Evolutionary conservation across 441 rosid genomes (phyloP).

Genomic region (Gossypium davidsonii): DNA sequence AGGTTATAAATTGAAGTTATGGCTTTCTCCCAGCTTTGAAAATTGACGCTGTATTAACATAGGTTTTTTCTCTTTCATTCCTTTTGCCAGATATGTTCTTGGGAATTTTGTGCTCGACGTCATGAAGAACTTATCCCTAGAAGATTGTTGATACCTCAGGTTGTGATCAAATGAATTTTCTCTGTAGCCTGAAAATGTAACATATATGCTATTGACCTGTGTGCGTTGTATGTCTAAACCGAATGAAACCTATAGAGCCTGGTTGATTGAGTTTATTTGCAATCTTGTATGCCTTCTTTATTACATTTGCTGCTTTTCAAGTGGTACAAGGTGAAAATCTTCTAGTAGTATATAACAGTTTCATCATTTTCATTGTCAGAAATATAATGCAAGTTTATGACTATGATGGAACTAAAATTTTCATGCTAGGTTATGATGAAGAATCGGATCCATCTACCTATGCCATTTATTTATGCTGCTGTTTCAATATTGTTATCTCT

Average conservation of each 20-base stretch:
- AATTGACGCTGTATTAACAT: not conserved
- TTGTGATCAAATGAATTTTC: conserved; percentile 16
- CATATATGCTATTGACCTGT: not conserved
- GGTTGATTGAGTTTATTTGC: not conserved
- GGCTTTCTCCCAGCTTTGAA: not conserved
- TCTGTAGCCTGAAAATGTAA: not conserved
- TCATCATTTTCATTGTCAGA: not conserved
- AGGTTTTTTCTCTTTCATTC: conserved; percentile 1
- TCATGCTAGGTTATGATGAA: not conserved
- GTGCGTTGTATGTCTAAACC: not conserved
- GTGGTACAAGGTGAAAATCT: not conserved
- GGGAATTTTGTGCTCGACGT: conserved; percentile 98
- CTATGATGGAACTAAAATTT: not conserved
- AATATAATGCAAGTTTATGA: not conserved
- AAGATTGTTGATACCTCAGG: conserved; percentile 91
- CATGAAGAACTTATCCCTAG: conserved; percentile 97
- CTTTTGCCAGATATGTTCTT: conserved; percentile 72
- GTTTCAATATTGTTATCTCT: not conserved
- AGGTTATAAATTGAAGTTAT: conserved; percentile 38
- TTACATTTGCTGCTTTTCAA: not conserved
- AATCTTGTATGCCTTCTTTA: not conserved
- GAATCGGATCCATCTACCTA: not conserved
- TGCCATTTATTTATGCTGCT: not conserved
- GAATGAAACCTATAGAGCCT: not conserved
- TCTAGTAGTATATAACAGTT: not conserved